Evolutionary conservation across 345 rosid species (phyloP).

Genomic region (Ceriops decandra): DNA sequence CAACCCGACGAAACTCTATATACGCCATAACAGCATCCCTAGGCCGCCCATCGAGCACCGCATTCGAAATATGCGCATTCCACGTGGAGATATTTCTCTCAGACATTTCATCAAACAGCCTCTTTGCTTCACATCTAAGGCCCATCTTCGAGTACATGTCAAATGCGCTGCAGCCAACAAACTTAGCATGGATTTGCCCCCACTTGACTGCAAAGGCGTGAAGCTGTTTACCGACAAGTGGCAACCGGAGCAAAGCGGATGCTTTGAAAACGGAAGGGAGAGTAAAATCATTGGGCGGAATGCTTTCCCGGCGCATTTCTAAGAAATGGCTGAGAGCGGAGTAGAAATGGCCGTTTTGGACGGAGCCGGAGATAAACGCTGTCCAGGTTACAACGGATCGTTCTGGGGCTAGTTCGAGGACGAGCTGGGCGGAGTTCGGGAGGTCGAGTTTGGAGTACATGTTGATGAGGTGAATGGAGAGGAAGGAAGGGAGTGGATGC

Average conservation of each 20-base stretch:
- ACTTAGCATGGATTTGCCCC: constrained; percentile 48
- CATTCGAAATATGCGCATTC: constrained; percentile 73
- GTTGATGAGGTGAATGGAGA: constrained; percentile 58
- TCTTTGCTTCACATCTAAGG: constrained; percentile 47
- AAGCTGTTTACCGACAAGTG: constrained; percentile 48
- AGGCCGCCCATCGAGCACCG: constrained; percentile 53
- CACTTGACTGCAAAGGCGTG: constrained; percentile 60
- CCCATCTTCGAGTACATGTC: constrained; percentile 68
- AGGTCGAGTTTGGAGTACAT: constrained; percentile 76
- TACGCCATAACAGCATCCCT: constrained; percentile 47
- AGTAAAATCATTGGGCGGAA: constrained; percentile 71
- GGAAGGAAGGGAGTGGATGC: constrained; percentile 45
- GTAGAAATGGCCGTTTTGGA: constrained; percentile 55
- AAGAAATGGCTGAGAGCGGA: constrained; percentile 48
- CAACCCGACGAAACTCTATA: constrained; percentile 47
- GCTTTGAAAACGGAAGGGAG: constrained; percentile 84
- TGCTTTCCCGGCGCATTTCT: constrained; percentile 49
- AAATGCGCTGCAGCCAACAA: constrained; percentile 76
- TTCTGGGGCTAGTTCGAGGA: constrained; percentile 52
- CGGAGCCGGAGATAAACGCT: constrained; percentile 63
- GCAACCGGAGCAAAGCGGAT: constrained; percentile 41
- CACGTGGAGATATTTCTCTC: constrained; percentile 52
- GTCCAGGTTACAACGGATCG: constrained; percentile 88
- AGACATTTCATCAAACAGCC: constrained; percentile 83
- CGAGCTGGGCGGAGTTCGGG: constrained; percentile 47